Evolutionary conservation across 768 basidiomycete genomes (phyloP).

Genomic region (Leucocoprinus birnbaumii): DNA sequence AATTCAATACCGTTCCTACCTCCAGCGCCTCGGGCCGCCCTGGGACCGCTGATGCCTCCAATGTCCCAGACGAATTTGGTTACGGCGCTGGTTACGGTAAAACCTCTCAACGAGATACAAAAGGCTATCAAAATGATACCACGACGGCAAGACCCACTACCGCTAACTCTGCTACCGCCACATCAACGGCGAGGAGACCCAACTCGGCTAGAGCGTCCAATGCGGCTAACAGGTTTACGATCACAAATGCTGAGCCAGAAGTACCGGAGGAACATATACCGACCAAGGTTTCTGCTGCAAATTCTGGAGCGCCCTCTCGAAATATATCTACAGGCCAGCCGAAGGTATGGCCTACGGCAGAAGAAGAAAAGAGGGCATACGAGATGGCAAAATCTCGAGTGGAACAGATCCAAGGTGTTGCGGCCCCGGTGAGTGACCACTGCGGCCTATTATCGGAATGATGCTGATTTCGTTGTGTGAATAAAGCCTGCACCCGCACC

Average conservation of each 20-base stretch:
- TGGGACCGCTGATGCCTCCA: not conserved
- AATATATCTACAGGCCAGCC: not conserved
- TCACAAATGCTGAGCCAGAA: slow-evolving; percentile 32
- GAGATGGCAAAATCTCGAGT: slow-evolving; percentile 62
- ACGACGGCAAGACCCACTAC: slow-evolving; percentile 17
- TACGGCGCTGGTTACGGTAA: slow-evolving; percentile 9
- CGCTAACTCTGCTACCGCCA: slow-evolving; percentile 10
- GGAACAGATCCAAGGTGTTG: slow-evolving; percentile 47
- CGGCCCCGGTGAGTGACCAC: slow-evolving; percentile 28
- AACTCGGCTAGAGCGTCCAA: slow-evolving; percentile 23
- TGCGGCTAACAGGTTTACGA: slow-evolving; percentile 32
- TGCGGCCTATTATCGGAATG: not conserved
- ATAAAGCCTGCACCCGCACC: slow-evolving; percentile 22
- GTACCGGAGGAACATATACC: slow-evolving; percentile 5
- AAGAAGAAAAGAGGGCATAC: slow-evolving; percentile 70
- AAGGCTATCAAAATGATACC: slow-evolving; percentile 14
- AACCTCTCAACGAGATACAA: slow-evolving; percentile 14
- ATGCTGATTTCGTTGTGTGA: not conserved
- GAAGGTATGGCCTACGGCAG: slow-evolving; percentile 48
- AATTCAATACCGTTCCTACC: slow-evolving; percentile 11
- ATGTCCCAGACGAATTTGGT: slow-evolving; percentile 15
- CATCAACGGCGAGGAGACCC: slow-evolving; percentile 19
- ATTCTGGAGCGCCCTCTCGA: slow-evolving; percentile 11
- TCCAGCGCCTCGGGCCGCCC: slow-evolving; percentile 2
- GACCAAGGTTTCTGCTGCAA: not conserved